Percentiles rank a stretch among this genome's conserved stretches.
Conservation (phyloP, 257 asterid genomes). For the Scutellaria barbata region DNA sequence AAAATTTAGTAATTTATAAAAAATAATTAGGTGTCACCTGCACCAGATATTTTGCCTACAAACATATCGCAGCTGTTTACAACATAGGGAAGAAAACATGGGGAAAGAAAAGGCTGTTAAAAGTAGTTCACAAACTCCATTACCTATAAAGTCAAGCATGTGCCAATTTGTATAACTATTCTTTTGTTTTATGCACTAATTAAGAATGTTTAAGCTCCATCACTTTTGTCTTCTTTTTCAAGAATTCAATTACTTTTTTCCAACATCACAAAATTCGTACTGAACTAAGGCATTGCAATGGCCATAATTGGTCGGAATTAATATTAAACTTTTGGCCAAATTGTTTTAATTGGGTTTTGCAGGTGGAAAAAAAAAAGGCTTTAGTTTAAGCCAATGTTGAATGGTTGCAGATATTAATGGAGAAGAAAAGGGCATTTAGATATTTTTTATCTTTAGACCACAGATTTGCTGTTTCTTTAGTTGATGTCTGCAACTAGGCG, state of each 20-base stretch:
- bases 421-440: conserved; percentile 7
- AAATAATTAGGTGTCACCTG: no score
- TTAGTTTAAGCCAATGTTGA: conserved; percentile 3
- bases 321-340: conserved; percentile 31
- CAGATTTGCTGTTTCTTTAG: conserved; percentile 10
- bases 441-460: conserved; percentile 1
- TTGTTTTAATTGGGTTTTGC: conserved; percentile 28
- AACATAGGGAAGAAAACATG: conserved; percentile 30
- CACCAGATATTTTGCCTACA: conserved; percentile 18
- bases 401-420: conserved; percentile 15
- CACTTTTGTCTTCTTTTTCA: conserved; percentile 42
- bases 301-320: conserved; percentile 27
- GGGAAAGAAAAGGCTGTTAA: conserved; percentile 29
- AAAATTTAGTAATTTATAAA: no score
- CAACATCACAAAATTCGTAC: conserved; percentile 8
- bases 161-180: not conserved
- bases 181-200: conserved; percentile 20
- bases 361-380: not conserved
- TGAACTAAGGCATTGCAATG: conserved; percentile 8
- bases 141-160: conserved; percentile 34
- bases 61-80: conserved; percentile 37
- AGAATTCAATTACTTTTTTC: conserved; percentile 28
- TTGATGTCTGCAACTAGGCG: conserved; percentile 23
- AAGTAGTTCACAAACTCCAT: conserved; percentile 31
- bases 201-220: conserved; percentile 24